These are phyloP conservation scores for Scortechinia acanthostroma DNA, from an alignment of 2,329 filamentous ascomycete species.

Conservation along the genomic window DNA sequence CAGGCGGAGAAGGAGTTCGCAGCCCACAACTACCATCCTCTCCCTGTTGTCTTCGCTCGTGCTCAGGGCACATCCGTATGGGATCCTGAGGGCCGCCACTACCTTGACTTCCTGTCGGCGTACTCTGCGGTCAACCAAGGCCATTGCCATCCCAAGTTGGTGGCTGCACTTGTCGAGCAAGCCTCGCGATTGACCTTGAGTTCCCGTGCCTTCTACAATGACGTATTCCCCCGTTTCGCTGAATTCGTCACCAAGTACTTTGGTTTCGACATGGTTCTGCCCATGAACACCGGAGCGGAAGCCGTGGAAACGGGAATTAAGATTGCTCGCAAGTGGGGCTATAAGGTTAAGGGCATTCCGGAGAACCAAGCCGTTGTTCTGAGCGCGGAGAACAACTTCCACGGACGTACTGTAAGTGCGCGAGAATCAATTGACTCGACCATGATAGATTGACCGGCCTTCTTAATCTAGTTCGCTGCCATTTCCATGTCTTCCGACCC, in stretches of 20 bases:
- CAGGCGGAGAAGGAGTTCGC: constrained; percentile 1
- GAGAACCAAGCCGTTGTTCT: constrained; percentile 6
- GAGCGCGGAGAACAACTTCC: constrained; percentile 5
- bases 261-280: constrained; percentile 4
- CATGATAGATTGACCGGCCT: no score
- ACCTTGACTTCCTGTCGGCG: constrained; percentile 6
- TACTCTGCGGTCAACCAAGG: constrained; percentile 8
- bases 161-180: constrained; percentile 6
- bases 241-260: constrained; percentile 3
- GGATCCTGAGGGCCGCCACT: constrained; percentile 6
- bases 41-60: constrained; percentile 5
- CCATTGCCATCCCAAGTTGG: constrained; percentile 7
- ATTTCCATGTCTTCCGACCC: constrained; percentile 93
- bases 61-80: constrained; percentile 5
- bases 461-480: constrained; percentile 79
- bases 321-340: constrained; percentile 7
- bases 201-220: constrained; percentile 5
- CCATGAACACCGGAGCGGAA: constrained; percentile 8
- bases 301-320: constrained; percentile 7
- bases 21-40: constrained; percentile 2
- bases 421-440: no score
- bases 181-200: constrained; percentile 4
- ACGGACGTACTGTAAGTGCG: constrained; percentile 6
- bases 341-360: constrained; percentile 7
- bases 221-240: constrained; percentile 5